A percentile compares a stretch with the other conserved stretches of the same genome.
These are phyloP conservation scores for Arabidopsis thaliana DNA, from an alignment of 345 rosid genomes.

Conservation along the genomic window DNA sequence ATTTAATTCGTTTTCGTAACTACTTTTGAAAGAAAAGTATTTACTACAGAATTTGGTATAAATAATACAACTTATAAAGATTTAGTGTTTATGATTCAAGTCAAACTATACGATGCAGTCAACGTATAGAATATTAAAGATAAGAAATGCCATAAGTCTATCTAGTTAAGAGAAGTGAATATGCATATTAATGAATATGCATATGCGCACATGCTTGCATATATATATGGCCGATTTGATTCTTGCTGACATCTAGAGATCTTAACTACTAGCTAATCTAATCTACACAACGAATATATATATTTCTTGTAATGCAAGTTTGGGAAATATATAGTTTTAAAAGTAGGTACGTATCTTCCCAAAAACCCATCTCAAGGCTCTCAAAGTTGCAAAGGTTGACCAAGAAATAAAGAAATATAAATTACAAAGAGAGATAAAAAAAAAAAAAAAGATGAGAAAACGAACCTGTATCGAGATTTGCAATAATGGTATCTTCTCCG, in stretches of 20 bases:
- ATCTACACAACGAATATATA: background rate
- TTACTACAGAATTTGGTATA: slow-evolving; percentile 1
- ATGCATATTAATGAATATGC: slow-evolving; percentile 38
- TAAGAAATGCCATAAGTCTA: slow-evolving; percentile 12
- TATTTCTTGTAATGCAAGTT: slow-evolving; percentile 41
- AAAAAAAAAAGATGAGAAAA: background rate
- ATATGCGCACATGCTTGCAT: slow-evolving; percentile 45
- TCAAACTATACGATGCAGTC: slow-evolving; percentile 22
- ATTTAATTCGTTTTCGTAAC: background rate
- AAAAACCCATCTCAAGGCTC: slow-evolving; percentile 25
- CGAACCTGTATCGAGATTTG: slow-evolving; percentile 85
- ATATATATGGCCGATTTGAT: slow-evolving; percentile 32
- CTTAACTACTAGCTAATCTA: slow-evolving; percentile 23
- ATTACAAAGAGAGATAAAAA: background rate
- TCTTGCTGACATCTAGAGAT: slow-evolving; percentile 39
- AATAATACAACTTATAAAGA: background rate
- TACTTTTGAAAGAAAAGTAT: background rate
- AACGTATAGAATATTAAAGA: slow-evolving; percentile 22
- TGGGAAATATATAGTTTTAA: background rate
- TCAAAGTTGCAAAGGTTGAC: slow-evolving; percentile 38
- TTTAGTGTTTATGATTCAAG: slow-evolving; percentile 10
- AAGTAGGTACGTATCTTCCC: slow-evolving; percentile 24
- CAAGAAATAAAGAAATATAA: background rate
- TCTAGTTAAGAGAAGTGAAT: slow-evolving; percentile 22
- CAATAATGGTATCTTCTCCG: slow-evolving; percentile 82